Evolutionary conservation across 805 yeast species (phyloP).

Genomic region (Cyberlindnera euphorbiae): DNA sequence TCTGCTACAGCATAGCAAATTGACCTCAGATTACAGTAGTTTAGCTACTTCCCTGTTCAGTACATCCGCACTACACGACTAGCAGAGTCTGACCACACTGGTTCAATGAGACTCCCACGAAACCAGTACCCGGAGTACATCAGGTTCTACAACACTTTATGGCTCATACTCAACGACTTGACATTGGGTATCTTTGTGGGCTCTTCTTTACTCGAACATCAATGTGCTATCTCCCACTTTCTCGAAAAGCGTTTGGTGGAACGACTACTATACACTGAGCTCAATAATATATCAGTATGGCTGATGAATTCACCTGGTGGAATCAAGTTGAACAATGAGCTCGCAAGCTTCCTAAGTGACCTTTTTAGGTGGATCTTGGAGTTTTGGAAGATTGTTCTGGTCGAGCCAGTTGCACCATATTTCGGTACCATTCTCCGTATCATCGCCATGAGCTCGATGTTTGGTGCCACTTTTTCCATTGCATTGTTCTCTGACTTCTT

Average conservation of each 20-base stretch:
- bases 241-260: constrained; percentile 32
- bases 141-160: constrained; percentile 76
- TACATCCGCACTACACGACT: constrained; percentile 46
- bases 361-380: constrained; percentile 79
- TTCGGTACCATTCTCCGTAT: constrained; percentile 32
- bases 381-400: constrained; percentile 45
- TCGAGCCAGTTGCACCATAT: constrained; percentile 25
- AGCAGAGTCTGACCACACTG: constrained; percentile 23
- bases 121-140: constrained; percentile 59
- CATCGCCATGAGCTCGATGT: constrained; percentile 33
- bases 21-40: constrained; percentile 70
- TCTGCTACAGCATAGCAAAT: constrained; percentile 74
- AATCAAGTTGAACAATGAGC: constrained; percentile 80
- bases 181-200: constrained; percentile 65
- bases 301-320: constrained; percentile 91
- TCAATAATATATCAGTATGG: constrained; percentile 55
- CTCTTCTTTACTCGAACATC: constrained; percentile 38
- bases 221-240: constrained; percentile 23
- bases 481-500: constrained; percentile 63
- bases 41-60: constrained; percentile 76
- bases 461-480: constrained; percentile 68
- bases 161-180: constrained; percentile 83
- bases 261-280: constrained; percentile 38
- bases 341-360: constrained; percentile 83
- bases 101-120: constrained; percentile 31